Percentiles rank a stretch among this genome's conserved stretches.
These are phyloP conservation scores for Vitis hybrid DNA, from an alignment of 177 flowering plant genomes.

Conservation along the genomic window DNA sequence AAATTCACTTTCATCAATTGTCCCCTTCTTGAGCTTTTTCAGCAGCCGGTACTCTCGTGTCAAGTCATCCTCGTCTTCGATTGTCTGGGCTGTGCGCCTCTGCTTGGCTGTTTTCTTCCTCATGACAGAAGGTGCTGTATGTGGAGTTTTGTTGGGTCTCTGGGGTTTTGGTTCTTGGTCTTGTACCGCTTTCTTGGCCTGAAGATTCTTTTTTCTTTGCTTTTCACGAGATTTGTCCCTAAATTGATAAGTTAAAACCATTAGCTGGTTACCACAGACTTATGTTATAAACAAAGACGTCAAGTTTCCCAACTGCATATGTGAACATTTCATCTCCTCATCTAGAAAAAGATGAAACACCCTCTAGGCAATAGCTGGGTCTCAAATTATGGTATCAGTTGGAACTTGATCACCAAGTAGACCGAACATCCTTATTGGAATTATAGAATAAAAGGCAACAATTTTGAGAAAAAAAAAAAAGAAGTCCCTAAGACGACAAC, in stretches of 20 bases:
- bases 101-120: conserved; percentile 87
- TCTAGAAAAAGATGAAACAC: too few relatives aligned
- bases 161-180: conserved; percentile 33
- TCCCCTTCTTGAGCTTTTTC: conserved; percentile 80
- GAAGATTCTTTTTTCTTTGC: conserved; percentile 79
- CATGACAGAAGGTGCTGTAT: conserved; percentile 29
- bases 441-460: too few relatives aligned
- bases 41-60: conserved; percentile 74
- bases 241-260: background rate
- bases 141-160: conserved; percentile 34
- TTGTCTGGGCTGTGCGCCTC: conserved; percentile 72
- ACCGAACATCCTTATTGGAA: too few relatives aligned
- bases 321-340: too few relatives aligned
- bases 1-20: conserved; percentile 73
- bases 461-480: too few relatives aligned
- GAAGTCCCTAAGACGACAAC: too few relatives aligned
- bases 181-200: conserved; percentile 49
- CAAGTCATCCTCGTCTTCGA: conserved; percentile 80
- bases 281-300: background rate
- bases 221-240: conserved; percentile 93
- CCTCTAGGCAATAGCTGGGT: too few relatives aligned
- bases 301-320: background rate
- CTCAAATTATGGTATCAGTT: too few relatives aligned
- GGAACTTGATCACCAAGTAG: too few relatives aligned
- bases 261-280: background rate